These are phyloP conservation scores for Irpex lacteus DNA, from an alignment of 1,284 basidiomycete species.

Conservation along the genomic window DNA sequence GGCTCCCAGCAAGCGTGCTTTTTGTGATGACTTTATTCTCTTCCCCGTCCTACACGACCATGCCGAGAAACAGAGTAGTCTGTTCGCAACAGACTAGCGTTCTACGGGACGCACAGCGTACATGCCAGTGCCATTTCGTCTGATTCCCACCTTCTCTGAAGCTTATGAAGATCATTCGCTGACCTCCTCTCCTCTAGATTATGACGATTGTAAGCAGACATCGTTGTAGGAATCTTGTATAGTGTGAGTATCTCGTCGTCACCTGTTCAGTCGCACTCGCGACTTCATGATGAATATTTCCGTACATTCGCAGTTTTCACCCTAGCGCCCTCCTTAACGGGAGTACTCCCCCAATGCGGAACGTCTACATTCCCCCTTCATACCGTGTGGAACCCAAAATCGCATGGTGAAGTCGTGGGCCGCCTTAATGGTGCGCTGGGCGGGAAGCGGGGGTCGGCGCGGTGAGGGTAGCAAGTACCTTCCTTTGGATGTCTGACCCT, in stretches of 20 bases:
- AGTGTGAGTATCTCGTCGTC: conserved; percentile 27
- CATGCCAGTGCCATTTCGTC: conserved; percentile 84
- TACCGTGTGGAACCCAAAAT: conserved; percentile 62
- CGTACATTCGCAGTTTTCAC: conserved; percentile 79
- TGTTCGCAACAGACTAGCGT: conserved; percentile 70
- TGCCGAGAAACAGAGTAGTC: conserved; percentile 72
- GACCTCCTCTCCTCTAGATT: background rate
- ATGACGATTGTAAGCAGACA: background rate
- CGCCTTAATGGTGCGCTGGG: conserved; percentile 61
- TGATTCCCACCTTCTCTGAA: conserved; percentile 38
- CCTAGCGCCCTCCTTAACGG: conserved; percentile 54
- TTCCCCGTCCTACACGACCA: conserved; percentile 83
- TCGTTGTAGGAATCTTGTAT: background rate
- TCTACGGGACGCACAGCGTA: conserved; percentile 63
- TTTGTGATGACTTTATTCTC: conserved; percentile 73
- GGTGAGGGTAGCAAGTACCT: conserved; percentile 32
- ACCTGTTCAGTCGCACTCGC: conserved; percentile 15
- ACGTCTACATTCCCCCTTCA: conserved; percentile 57
- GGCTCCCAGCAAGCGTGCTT: conserved; percentile 13
- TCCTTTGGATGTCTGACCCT: conserved; percentile 36
- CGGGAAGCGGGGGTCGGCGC: conserved; percentile 32
- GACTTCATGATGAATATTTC: conserved; percentile 50
- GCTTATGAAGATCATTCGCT: conserved; percentile 2
- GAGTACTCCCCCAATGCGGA: conserved; percentile 69
- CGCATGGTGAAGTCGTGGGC: conserved; percentile 54